phyloP scores from a whole-genome alignment of 306 rosid species.

The Begonia masoniana region DNA sequence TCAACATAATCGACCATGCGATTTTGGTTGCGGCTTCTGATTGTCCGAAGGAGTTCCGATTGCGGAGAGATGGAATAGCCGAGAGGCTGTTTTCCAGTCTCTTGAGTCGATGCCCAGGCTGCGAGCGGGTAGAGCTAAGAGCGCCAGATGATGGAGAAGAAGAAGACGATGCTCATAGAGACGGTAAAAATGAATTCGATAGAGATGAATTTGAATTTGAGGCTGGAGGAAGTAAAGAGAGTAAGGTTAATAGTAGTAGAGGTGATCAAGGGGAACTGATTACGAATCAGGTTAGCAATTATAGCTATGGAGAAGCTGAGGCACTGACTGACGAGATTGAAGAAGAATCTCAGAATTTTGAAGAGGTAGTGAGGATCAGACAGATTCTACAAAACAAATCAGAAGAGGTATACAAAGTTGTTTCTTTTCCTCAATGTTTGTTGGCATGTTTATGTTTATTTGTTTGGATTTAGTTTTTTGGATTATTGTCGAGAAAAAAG shows the following conservation, averaged over 20 bases:
- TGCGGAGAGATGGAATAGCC: conserved; percentile 66
- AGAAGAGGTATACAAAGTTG: conserved; percentile 32
- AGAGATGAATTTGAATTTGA: conserved; percentile 30
- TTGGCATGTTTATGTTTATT: too few relatives aligned
- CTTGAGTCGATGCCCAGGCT: conserved; percentile 50
- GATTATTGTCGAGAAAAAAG: too few relatives aligned
- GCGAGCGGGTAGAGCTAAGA: conserved; percentile 44
- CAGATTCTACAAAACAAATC: conserved; percentile 26
- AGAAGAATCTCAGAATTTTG: conserved; percentile 41
- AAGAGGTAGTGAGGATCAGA: conserved; percentile 70
- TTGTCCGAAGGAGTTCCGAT: conserved; percentile 64
- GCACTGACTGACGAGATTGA: conserved; percentile 90
- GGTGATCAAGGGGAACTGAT: conserved; percentile 34
- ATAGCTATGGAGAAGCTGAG: conserved; percentile 69
- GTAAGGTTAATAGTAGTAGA: conserved; percentile 46
- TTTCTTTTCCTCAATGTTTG: too few relatives aligned
- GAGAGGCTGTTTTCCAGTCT: conserved; percentile 50
- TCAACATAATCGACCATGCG: conserved; percentile 69
- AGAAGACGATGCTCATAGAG: conserved; percentile 14
- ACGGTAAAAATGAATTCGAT: conserved; percentile 26
- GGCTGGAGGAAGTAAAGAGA: conserved; percentile 76
- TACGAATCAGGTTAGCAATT: conserved; percentile 38
- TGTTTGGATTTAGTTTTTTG: too few relatives aligned
- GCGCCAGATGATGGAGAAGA: conserved; percentile 21
- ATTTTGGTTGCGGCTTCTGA: conserved; percentile 83